phyloP scores from a whole-genome alignment of 768 basidiomycete species.

The Phylloporus sp. region DNA sequence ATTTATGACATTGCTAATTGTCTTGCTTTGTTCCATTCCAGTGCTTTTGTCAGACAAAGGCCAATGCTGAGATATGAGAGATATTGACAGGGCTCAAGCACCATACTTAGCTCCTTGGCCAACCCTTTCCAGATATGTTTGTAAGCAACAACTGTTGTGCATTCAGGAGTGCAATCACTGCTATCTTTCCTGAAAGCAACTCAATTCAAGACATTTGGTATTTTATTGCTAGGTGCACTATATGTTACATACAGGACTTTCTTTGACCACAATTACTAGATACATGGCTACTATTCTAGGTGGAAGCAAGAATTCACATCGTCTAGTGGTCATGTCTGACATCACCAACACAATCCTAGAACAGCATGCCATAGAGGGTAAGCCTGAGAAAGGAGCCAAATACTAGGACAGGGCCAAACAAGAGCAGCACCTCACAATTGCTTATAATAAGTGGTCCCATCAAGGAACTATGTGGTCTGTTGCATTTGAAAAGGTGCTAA shows the following conservation, averaged over 20 bases:
- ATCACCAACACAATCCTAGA: neutral
- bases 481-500: neutral
- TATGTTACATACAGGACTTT: too few relatives aligned
- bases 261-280: too few relatives aligned
- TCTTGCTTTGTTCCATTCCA: neutral
- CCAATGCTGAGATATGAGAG: neutral
- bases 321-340: neutral
- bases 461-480: neutral
- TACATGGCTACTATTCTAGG: neutral
- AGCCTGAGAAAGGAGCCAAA: neutral
- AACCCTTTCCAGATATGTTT: neutral
- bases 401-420: neutral
- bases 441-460: neutral
- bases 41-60: neutral
- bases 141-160: neutral
- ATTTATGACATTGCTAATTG: too few relatives aligned
- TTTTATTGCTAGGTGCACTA: neutral
- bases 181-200: neutral
- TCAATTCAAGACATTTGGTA: neutral
- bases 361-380: neutral
- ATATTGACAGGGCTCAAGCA: too few relatives aligned
- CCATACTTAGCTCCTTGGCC: neutral
- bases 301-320: neutral
- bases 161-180: neutral
- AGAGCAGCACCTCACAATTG: neutral